A percentile compares a stretch with the other conserved stretches of the same genome.
These are phyloP conservation scores for Pseudoscleropodium purum DNA, from an alignment of 225 moss, liverwort and hornwort species.

Conservation along the genomic window DNA sequence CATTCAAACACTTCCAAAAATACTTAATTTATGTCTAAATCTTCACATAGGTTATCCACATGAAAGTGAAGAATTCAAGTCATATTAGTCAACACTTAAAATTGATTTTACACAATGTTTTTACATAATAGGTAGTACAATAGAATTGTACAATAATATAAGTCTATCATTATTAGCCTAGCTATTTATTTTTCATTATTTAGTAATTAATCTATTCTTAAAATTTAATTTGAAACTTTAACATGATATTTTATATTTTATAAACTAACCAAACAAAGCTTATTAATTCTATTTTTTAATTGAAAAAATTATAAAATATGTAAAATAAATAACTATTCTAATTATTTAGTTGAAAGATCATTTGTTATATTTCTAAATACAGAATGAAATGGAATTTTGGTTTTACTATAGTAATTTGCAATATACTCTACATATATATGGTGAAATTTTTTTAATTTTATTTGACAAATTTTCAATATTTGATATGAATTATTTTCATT, in stretches of 20 bases:
- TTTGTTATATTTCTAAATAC: not conserved
- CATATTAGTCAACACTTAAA: not conserved
- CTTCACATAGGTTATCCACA: no score
- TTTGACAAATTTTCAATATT: not conserved
- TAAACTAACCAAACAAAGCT: not conserved
- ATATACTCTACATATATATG: not conserved
- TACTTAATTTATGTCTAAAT: no score
- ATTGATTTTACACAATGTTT: not conserved
- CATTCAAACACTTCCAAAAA: no score
- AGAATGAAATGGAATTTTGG: not conserved
- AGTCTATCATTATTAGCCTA: no score
- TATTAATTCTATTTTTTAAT: not conserved
- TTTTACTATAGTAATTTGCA: not conserved
- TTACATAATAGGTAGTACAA: accelerated
- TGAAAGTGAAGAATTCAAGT: not conserved
- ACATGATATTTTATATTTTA: not conserved
- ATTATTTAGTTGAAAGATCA: not conserved
- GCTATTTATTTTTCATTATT: not conserved
- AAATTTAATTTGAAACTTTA: not conserved
- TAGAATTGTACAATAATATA: not conserved
- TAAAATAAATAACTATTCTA: not conserved
- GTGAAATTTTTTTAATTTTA: no score
- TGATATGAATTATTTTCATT: not conserved
- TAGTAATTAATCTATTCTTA: not conserved
- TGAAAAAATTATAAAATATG: not conserved